A percentile compares a stretch with the other conserved stretches of the same genome.
Conservation (phyloP, 2,329 filamentous ascomycete species). For the Dothistroma pini region DNA sequence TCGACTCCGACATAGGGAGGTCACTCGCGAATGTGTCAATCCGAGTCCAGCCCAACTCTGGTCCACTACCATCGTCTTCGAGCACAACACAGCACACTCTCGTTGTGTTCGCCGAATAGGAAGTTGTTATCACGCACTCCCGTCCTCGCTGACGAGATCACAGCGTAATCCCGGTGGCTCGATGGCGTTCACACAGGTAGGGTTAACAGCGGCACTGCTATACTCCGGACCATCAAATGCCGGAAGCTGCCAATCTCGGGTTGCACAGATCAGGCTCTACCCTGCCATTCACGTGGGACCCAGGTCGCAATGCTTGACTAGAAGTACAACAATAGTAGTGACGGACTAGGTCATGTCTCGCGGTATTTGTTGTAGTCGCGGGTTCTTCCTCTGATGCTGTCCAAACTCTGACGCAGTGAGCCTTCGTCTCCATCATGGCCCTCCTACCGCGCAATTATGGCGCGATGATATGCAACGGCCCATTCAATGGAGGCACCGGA, state of each 20-base stretch:
- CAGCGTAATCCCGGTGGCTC: background rate
- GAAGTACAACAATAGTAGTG: background rate
- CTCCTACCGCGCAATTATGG: constrained; percentile 1
- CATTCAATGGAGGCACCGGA: constrained; percentile 11
- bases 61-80: too few relatives aligned
- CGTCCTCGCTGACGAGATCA: background rate
- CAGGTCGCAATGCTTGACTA: background rate
- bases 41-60: too few relatives aligned
- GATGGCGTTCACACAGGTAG: background rate
- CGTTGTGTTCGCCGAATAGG: too few relatives aligned
- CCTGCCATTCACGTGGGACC: constrained; percentile 1
- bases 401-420: background rate
- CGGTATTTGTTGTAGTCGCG: background rate
- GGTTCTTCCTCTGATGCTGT: background rate
- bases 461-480: constrained; percentile 2
- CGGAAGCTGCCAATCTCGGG: background rate
- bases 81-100: too few relatives aligned
- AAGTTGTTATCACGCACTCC: too few relatives aligned
- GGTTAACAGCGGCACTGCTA: constrained; percentile 3
- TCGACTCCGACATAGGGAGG: too few relatives aligned
- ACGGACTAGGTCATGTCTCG: background rate
- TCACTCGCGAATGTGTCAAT: too few relatives aligned
- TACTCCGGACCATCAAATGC: constrained; percentile 3
- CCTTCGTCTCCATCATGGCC: background rate
- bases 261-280: background rate